These are phyloP conservation scores for Heterobasidion annosum DNA, from an alignment of 1,284 basidiomycete genomes.

Conservation along the genomic window DNA sequence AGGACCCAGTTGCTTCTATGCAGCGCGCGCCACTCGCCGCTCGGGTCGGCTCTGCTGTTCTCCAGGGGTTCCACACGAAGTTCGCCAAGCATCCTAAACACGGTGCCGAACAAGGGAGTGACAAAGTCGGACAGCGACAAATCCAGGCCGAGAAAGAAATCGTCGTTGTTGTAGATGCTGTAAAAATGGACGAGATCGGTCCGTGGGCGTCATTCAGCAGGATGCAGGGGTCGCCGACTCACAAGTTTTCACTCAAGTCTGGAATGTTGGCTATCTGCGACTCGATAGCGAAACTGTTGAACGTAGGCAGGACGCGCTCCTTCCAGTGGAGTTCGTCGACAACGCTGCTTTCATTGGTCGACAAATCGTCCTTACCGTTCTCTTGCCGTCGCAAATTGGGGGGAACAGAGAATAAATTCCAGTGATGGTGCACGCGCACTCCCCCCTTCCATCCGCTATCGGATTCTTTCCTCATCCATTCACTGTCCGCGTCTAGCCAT, in stretches of 20 bases:
- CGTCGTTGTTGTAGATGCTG: neutral
- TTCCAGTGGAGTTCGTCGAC: neutral
- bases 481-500: neutral
- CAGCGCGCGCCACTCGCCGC: neutral
- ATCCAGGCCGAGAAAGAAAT: neutral
- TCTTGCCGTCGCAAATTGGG: neutral
- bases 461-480: neutral
- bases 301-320: neutral
- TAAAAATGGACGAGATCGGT: neutral
- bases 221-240: neutral
- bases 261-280: neutral
- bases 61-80: neutral
- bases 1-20: neutral
- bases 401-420: neutral
- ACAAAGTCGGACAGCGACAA: neutral
- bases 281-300: neutral
- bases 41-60: neutral
- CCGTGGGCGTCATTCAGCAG: neutral
- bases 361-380: too few relatives aligned
- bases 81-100: neutral
- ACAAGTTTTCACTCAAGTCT: neutral
- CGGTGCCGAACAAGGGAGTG: neutral
- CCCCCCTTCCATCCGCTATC: neutral
- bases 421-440: neutral
- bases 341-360: neutral